Evolutionary conservation across 495 filamentous ascomycete species (phyloP), one percentile per base, ranked within the genome.

Genomic region (Hypoxylon crocopeplum): DNA sequence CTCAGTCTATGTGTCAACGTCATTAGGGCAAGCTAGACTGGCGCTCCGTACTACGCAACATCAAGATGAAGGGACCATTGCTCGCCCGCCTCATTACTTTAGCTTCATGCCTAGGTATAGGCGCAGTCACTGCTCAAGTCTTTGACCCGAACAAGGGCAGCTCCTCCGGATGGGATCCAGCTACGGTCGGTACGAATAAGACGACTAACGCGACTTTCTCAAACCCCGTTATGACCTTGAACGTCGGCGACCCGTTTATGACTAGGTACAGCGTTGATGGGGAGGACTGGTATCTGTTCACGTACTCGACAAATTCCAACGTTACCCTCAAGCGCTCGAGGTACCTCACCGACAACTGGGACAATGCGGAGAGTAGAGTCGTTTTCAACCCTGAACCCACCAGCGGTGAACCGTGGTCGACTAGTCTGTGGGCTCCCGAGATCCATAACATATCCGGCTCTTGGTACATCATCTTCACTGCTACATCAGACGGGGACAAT

Each of bases 401-500:
- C 0, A 64, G 62, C 38, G 74, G 72, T 32, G 59, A 67, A 24
- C 71, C 73, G 15, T 78, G 75, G 69, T 74, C 74, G 11, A 76
- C 69, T n/a, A 72, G 77, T 40, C 38, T 80, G 1, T 80, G 78
- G 79, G 77, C 78, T 15, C 77, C 77, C 10, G 79, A 82, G 56
- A 67, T 82, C 7, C 78, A 82, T 53, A 64, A 71, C 12, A 71
- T 82, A 11, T 62, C 68, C 22, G 70, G 66, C 15, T 69, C 49
- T 10, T 82, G 79, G 79, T 81, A 82, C 54, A 70, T 80, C 52
- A 80, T 82, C 44, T 82, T 81, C 62, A 79, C 72, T 38, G 79
- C 79, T 2, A 75, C 77, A 17, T 74, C 78, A 3, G 70, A 76
- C 34, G 57, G 61, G 2, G 68, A 70, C 10, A 63, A 60, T 16